Evolutionary conservation across 2,329 filamentous ascomycete species (phyloP), one percentile per base, ranked within the genome.

Genomic region (Beauveria rudraprayagi): DNA sequence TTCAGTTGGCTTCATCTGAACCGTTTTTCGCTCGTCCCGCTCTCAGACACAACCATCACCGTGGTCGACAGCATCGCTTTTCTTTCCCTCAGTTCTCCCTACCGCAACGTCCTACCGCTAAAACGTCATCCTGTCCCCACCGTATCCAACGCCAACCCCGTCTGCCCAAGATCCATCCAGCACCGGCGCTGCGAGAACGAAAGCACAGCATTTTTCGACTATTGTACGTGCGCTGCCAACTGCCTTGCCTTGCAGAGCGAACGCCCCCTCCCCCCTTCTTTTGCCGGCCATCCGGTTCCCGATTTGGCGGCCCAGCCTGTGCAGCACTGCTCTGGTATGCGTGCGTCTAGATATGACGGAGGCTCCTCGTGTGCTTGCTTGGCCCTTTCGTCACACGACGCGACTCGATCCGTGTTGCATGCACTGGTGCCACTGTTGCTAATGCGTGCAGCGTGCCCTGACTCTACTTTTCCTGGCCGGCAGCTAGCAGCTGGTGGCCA

Each of bases 61-160:
- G 28, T 22, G 30, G 26, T 52, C 14, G 34, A 11, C 34, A 16
- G 14, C 11, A 37, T 37, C 34, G 34, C 30, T 51, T 30, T 44
- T 46, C 37, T 50, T 54, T 46, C 41, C 46, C 28, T 24, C 37
- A 6, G 16, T 43, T n/a, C 26, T 50, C 34, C n/a, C 53, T 17
- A 2, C 52, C 22, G 14, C 60, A 54, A 62, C 30, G 52, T 52
- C 61, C 65, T 67, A 69, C 61, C 24, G 30, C 56, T 22, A 59
- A 61, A 30, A 63, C 69, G 69, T 70, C 69, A 70, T 70, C 65
- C 62, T 63, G 64, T 67, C 65, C 62, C 69, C 69, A 70, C 69
- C 58, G 50, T 52, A 66, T 65, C 69, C 67, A 68, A 69, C 65
- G 22, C 30, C 55, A 40, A 22, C 60, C 68, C 67, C 34, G 66